Evolutionary conservation across 2,329 filamentous ascomycete genomes (phyloP).

Genomic region (Ramularia collo-cygni): DNA sequence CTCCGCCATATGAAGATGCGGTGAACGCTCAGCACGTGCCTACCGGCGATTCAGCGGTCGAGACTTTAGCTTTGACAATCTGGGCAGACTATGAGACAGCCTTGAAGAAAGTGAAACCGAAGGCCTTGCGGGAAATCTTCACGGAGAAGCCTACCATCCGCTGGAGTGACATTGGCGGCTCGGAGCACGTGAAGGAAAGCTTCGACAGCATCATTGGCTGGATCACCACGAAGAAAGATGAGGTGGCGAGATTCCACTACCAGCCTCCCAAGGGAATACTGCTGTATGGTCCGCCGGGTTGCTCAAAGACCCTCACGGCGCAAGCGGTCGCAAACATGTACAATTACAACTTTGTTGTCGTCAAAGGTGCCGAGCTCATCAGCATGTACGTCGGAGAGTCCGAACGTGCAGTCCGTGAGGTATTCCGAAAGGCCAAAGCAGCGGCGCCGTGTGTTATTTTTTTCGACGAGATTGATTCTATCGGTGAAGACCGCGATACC

Average conservation of each 20-base stretch:
- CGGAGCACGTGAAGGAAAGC: constrained; percentile 62
- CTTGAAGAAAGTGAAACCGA: constrained; percentile 64
- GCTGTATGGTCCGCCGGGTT: constrained; percentile 86
- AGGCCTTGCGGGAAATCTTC: constrained; percentile 82
- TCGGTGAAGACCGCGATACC: constrained; percentile 53
- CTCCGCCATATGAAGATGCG: no score
- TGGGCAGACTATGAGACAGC: constrained; percentile 56
- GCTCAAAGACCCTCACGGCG: constrained; percentile 87
- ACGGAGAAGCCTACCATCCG: constrained; percentile 77
- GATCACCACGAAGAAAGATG: constrained; percentile 49
- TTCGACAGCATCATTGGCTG: constrained; percentile 53
- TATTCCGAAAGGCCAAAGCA: constrained; percentile 79
- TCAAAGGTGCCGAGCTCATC: constrained; percentile 87
- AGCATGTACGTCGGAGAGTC: constrained; percentile 98
- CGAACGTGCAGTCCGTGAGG: constrained; percentile 73
- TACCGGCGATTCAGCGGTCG: no score
- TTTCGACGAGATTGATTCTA: constrained; percentile 93
- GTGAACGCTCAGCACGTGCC: no score
- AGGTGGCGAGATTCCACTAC: constrained; percentile 45
- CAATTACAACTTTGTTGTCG: constrained; percentile 85
- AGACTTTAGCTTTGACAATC: no score
- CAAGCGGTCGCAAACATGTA: constrained; percentile 88
- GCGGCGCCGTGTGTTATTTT: constrained; percentile 90
- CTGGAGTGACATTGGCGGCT: constrained; percentile 85
- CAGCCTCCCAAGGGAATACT: constrained; percentile 73